Evolutionary conservation across 306 rosid species (phyloP).

Genomic region (Echinosophora koreensis): DNA sequence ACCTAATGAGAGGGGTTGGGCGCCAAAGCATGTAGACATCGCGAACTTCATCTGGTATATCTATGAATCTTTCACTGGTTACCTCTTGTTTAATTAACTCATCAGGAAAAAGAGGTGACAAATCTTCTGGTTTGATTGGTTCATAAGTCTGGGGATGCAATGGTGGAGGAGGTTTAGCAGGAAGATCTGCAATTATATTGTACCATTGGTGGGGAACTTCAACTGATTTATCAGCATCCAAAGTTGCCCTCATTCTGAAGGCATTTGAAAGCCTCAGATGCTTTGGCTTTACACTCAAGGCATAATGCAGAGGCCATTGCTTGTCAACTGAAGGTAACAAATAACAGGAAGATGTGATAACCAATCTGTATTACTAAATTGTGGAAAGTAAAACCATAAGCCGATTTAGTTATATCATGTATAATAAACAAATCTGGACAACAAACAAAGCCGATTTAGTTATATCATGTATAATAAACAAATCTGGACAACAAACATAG

Average conservation of each 20-base stretch:
- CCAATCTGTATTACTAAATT: slow-evolving; percentile 12
- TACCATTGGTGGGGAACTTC: slow-evolving; percentile 86
- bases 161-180: slow-evolving; percentile 86
- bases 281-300: slow-evolving; percentile 57
- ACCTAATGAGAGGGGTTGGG: slow-evolving; percentile 97
- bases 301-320: slow-evolving; percentile 58
- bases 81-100: slow-evolving; percentile 84
- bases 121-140: slow-evolving; percentile 84
- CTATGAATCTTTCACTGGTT: slow-evolving; percentile 70
- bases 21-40: slow-evolving; percentile 94
- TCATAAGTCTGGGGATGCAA: slow-evolving; percentile 80
- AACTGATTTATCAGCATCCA: slow-evolving; percentile 50
- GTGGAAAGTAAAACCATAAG: slow-evolving; percentile 15
- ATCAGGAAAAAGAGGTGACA: slow-evolving; percentile 79
- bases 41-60: slow-evolving; percentile 83
- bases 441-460: slow-evolving; percentile 8
- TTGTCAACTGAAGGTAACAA: slow-evolving; percentile 56
- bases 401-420: slow-evolving; percentile 18
- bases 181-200: slow-evolving; percentile 89
- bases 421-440: background rate
- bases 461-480: background rate
- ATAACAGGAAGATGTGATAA: slow-evolving; percentile 14
- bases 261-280: slow-evolving; percentile 59
- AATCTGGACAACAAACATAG: background rate
- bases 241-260: slow-evolving; percentile 68